Evolutionary conservation across 139 green algal species (phyloP).

Genomic region (Pleodorina starrii): DNA sequence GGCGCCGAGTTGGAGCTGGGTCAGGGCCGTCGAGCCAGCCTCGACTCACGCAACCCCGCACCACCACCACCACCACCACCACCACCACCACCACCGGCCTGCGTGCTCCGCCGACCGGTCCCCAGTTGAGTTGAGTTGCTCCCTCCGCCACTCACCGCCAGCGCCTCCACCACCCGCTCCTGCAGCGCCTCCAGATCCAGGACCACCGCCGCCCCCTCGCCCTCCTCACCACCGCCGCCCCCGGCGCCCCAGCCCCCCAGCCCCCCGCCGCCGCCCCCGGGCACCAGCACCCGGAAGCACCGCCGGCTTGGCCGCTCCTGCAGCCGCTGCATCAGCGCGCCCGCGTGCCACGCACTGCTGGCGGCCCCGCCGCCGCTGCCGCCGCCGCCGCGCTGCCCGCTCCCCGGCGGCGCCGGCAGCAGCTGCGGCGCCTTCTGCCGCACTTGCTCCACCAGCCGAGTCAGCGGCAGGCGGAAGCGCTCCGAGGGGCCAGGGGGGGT

Average conservation of each 20-base stretch:
- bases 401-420: background rate
- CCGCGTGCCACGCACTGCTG: background rate
- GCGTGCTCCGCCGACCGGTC: too few species aligned
- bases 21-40: too few species aligned
- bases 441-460: background rate
- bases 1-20: too few species aligned
- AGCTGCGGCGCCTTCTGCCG: background rate
- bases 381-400: background rate
- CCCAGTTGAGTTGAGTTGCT: too few species aligned
- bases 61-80: too few species aligned
- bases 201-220: background rate
- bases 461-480: conserved; percentile 2
- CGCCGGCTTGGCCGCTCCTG: background rate
- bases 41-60: too few species aligned
- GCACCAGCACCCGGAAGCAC: conserved; percentile 5
- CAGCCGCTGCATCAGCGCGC: conserved; percentile 24
- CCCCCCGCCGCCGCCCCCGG: background rate
- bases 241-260: background rate
- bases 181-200: background rate
- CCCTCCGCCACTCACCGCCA: conserved; percentile 3
- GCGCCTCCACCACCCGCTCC: conserved; percentile 10
- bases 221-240: background rate
- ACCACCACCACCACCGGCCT: too few species aligned
- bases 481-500: too few species aligned
- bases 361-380: too few species aligned